Conservation (phyloP, 768 basidiomycete species). For the Leccinum longicurvipes region DNA sequence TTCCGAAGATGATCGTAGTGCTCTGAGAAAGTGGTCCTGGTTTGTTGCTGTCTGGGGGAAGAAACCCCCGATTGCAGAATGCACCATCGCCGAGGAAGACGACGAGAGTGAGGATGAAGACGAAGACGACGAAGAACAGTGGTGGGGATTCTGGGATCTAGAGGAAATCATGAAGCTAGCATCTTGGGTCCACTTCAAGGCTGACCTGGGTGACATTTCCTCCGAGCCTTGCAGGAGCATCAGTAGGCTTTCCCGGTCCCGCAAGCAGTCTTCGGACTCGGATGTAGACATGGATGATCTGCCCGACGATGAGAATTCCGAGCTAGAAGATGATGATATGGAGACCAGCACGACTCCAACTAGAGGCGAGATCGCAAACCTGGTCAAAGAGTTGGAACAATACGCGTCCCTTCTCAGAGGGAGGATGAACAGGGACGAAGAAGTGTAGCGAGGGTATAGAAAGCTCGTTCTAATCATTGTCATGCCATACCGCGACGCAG, state of each 20-base stretch:
- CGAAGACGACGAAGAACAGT: constrained; percentile 43
- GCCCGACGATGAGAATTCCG: constrained; percentile 4
- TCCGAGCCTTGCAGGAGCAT: not conserved
- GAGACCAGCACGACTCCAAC: constrained; percentile 16
- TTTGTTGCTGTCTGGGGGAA: constrained; percentile 74
- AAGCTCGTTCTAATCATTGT: constrained; percentile 1
- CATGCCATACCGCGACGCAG: constrained; percentile 5
- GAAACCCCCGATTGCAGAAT: constrained; percentile 36
- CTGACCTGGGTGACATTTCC: constrained; percentile 33
- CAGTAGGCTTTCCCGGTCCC: not conserved
- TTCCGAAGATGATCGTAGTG: constrained; percentile 48
- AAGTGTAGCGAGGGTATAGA: constrained; percentile 17
- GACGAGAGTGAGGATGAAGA: constrained; percentile 31
- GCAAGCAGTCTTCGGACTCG: not conserved
- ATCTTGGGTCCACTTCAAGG: constrained; percentile 58
- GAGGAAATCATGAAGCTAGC: constrained; percentile 62
- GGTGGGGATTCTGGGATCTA: constrained; percentile 76
- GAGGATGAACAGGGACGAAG: constrained; percentile 41
- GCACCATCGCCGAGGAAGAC: constrained; percentile 22
- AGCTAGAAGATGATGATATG: constrained; percentile 1
- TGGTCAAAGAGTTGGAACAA: constrained; percentile 54
- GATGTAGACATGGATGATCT: constrained; percentile 23
- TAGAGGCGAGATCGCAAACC: constrained; percentile 35
- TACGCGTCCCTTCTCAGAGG: constrained; percentile 62
- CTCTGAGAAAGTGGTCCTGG: constrained; percentile 67